Base-by-base conservation (phyloP, 1,284 basidiomycete genomes). In the Malassezia restricta region DNA sequence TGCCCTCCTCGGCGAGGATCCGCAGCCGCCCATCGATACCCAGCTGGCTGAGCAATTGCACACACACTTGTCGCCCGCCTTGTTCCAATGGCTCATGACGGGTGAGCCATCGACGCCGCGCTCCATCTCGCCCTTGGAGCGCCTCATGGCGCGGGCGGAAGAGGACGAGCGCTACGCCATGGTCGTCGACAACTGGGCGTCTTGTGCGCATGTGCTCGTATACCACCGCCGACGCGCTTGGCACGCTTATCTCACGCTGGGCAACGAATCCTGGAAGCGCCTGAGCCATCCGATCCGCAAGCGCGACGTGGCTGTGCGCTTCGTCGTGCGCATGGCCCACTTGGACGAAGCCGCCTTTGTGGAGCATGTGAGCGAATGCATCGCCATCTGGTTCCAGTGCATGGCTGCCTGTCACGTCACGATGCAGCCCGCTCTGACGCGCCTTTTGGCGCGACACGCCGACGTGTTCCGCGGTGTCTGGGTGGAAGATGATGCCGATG, bases 141-240 rank as follows among this genome's bases (percentile, higher is more conserved):
- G 29, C 30, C 31, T 65, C 29, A 65, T 37, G 61, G 69, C 53
- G 41, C 64, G 46, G 3, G 75, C 64, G 6, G 59, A 64, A 65
- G 61, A 65, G 54, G 40, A 73, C 70, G 51, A 73, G 74, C 59
- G 67, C 31, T 56, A 71, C 1, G 79, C 81, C 58, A 68, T 76
- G 35, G 81, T 86, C 74, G 78, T 87, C 17, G 80, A 83, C 57
- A 84, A 82, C 63, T 91, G 86, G 86, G 78, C 84, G 3, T 81
- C 82, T 7, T 88, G 84, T 63, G 82, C 80, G 0, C 78, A 79
- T 33, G 79, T 86, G 20, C 67, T 84, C 9, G 80, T 86, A 8
- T 79, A 81, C 49, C 82, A 83, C 55, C 76, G 77, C 9, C 72
- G 77, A 53, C 65, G 85, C 80, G 77, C 80, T 38, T 89, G 87